Evolutionary conservation across 768 basidiomycete genomes (phyloP).

Genomic region (Nidula microcarpa): DNA sequence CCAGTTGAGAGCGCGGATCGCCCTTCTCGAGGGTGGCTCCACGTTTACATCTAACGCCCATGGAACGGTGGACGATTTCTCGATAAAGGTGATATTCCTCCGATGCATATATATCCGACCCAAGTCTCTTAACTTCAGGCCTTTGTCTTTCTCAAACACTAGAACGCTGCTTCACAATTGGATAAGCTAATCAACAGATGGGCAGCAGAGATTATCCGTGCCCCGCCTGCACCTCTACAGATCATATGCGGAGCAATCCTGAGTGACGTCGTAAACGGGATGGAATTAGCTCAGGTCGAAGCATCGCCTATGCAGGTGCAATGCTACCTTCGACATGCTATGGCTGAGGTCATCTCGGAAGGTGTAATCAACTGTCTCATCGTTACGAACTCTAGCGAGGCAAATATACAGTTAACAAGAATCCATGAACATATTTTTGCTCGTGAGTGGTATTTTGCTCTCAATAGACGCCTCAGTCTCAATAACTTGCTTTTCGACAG

Average conservation of each 20-base stretch:
- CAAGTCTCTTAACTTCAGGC: background rate
- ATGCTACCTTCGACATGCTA: conserved; percentile 75
- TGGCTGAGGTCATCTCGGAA: conserved; percentile 72
- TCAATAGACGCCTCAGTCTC: background rate
- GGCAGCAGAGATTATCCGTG: conserved; percentile 72
- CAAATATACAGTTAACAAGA: conserved; percentile 79
- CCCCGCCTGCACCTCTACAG: conserved; percentile 49
- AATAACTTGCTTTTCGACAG: conserved; percentile 31
- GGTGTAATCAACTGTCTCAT: conserved; percentile 84
- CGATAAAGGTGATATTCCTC: conserved; percentile 59
- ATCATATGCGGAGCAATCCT: conserved; percentile 57
- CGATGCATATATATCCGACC: background rate
- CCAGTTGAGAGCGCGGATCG: conserved; percentile 64
- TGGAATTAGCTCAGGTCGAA: conserved; percentile 40
- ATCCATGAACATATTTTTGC: conserved; percentile 88
- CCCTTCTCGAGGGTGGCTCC: conserved; percentile 66
- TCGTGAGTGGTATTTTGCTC: conserved; percentile 43
- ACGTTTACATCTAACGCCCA: conserved; percentile 35
- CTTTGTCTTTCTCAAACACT: background rate
- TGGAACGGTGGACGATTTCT: conserved; percentile 80
- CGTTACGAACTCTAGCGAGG: conserved; percentile 81
- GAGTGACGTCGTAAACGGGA: conserved; percentile 51
- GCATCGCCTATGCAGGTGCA: conserved; percentile 71
- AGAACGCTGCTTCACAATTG: conserved; percentile 81
- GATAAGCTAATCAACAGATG: conserved; percentile 85